Base-by-base conservation (phyloP, 345 rosid species). In the Pugionium cornutum region DNA sequence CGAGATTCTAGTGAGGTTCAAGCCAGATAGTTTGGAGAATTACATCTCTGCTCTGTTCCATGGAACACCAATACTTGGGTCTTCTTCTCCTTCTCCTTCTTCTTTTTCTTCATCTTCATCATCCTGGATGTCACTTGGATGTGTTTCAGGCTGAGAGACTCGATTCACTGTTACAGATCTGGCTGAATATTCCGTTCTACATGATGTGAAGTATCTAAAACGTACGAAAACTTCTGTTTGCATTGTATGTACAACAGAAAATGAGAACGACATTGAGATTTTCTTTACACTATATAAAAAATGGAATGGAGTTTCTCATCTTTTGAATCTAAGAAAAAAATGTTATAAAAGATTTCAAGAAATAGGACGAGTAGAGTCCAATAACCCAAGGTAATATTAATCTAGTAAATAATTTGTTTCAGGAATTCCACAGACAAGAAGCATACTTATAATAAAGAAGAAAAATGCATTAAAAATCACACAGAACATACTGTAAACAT, bases 11-110 rank as follows among this genome's bases (percentile, higher is more conserved):
- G 79, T 78, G 18, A 76, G 75, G 75, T 79, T 82, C 62, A 64
- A 72, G 10, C 94, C 95, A 1, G 85, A 86, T 53, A 92, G 86
- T 53, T 54, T 89, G 72, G 82, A 56, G 70, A 83, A 84, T 64
- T 83, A 79, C 77, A 75, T 92, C 55, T 87, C 94, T 8, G 83
- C 83, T 74, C 61, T 92, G 72, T 89, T 86, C 77, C 89, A 76
- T 31, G 88, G 86, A n/a, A 70, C 75, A 30, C 55, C 73, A 37
- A 48, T 70, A 58, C 74, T 80, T 69, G 68, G 63, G 26, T 67
- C 80, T 11, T 66, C 78, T 5, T 64, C 81, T 7, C 2, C 74
- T 35, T 72, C 79, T 18, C 60, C 80, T 2, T 71, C 68, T 67
- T 57, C 64, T 1, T 18, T 18, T 18, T 53, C 56, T 40, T 42